phyloP scores from a whole-genome alignment of 179 eudicot species.

The Patellifolia procumbens region DNA sequence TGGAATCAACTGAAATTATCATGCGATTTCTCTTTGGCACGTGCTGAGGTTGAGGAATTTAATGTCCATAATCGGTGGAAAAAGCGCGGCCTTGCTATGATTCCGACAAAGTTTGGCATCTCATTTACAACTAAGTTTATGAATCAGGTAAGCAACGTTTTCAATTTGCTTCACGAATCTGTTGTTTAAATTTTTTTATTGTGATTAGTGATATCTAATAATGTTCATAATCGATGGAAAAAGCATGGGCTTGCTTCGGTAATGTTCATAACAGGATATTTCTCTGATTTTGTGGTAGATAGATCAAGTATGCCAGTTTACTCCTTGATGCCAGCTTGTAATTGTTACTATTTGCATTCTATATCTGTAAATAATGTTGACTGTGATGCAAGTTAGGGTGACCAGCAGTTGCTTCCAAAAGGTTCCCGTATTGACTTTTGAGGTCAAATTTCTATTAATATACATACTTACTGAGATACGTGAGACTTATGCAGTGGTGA shows the following conservation, averaged over 20 bases:
- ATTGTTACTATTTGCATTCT: not conserved
- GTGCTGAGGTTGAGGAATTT: slow-evolving; percentile 65
- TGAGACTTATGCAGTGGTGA: not conserved
- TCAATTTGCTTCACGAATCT: no score
- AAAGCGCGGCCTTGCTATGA: slow-evolving; percentile 86
- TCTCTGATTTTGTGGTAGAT: not conserved
- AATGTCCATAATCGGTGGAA: slow-evolving; percentile 83
- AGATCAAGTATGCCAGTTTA: not conserved
- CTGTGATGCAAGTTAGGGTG: not conserved
- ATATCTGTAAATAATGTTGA: not conserved
- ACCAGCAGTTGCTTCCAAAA: not conserved
- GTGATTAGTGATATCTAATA: no score
- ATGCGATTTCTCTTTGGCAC: slow-evolving; percentile 48
- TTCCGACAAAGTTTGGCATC: slow-evolving; percentile 96
- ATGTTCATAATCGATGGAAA: slow-evolving; percentile 78
- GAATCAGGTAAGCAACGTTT: slow-evolving; percentile 99
- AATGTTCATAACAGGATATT: no score
- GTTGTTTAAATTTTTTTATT: no score
- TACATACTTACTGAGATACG: not conserved
- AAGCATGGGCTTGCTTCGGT: slow-evolving; percentile 92
- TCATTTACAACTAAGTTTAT: slow-evolving; percentile 89
- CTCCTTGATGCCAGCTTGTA: not conserved
- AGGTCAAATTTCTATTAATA: not conserved
- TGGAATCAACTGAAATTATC: slow-evolving; percentile 86
- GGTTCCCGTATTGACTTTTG: not conserved